Conservation (phyloP, 768 basidiomycete species). For the Exsudoporus frostii region DNA sequence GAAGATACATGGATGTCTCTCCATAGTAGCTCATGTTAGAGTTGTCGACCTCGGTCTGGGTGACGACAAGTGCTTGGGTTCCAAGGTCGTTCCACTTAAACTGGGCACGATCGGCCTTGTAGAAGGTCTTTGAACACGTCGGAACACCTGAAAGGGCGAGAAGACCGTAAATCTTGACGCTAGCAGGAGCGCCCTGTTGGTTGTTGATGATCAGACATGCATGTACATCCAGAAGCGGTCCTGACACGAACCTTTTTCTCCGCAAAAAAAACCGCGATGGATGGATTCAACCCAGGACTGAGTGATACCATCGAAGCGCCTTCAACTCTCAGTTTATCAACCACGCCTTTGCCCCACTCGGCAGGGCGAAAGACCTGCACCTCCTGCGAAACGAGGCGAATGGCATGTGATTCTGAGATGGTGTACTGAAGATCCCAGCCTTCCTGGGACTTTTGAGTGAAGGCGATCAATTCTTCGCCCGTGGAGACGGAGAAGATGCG, state of each 20-base stretch:
- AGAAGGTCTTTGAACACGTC: conserved; percentile 88
- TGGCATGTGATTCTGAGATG: conserved; percentile 81
- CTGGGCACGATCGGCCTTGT: conserved; percentile 88
- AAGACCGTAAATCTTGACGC: conserved; percentile 80
- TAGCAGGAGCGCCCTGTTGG: conserved; percentile 78
- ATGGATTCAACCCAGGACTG: conserved; percentile 83
- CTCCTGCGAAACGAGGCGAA: conserved; percentile 76
- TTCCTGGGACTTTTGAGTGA: conserved; percentile 88
- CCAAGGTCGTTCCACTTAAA: conserved; percentile 98
- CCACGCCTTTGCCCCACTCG: conserved; percentile 75
- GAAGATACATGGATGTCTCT: conserved; percentile 91
- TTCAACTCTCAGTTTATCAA: conserved; percentile 80
- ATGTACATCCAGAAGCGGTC: not conserved
- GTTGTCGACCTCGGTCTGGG: conserved; percentile 96
- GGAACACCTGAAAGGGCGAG: conserved; percentile 58
- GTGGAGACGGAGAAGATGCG: conserved; percentile 84
- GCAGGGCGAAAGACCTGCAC: conserved; percentile 81
- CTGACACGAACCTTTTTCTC: conserved; percentile 76
- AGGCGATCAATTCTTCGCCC: conserved; percentile 82
- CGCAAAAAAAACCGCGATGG: conserved; percentile 86
- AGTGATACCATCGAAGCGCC: conserved; percentile 73
- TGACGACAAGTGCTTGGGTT: conserved; percentile 86
- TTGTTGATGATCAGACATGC: not conserved
- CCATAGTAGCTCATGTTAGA: conserved; percentile 98
- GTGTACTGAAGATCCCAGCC: conserved; percentile 93